A percentile compares a stretch with the other conserved stretches of the same genome.
phyloP scores from a whole-genome alignment of 768 basidiomycete species.

The Pholiota conissans region DNA sequence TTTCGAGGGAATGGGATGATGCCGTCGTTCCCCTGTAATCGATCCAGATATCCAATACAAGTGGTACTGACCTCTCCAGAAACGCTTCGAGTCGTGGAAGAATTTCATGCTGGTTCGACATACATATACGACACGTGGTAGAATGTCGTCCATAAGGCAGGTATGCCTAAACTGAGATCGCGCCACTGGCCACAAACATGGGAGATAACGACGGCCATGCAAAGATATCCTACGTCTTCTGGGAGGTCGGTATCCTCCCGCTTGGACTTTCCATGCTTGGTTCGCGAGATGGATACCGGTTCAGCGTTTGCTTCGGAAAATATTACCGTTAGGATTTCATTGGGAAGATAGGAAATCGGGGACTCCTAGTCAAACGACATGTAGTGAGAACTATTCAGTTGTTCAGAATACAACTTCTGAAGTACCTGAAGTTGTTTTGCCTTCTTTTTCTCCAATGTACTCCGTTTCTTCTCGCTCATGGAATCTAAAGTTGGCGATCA shows the following conservation, averaged over 20 bases:
- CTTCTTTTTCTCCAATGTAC: too few relatives aligned
- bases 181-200: constrained; percentile 25
- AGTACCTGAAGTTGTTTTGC: too few relatives aligned
- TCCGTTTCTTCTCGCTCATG: too few relatives aligned
- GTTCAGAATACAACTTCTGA: too few relatives aligned
- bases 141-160: constrained; percentile 20
- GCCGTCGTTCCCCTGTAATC: background rate
- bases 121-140: constrained; percentile 2
- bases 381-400: too few relatives aligned
- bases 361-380: too few relatives aligned
- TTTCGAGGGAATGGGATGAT: too few relatives aligned
- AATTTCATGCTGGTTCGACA: background rate
- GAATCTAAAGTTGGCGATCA: too few relatives aligned
- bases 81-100: constrained; percentile 21
- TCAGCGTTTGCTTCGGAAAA: too few relatives aligned
- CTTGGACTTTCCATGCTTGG: background rate
- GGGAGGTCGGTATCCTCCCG: background rate
- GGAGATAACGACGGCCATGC: constrained; percentile 19
- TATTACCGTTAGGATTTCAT: too few relatives aligned
- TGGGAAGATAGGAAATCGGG: too few relatives aligned
- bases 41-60: constrained; percentile 17
- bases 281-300: background rate
- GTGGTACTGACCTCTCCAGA: constrained; percentile 16
- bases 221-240: background rate
- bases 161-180: constrained; percentile 12